These are phyloP conservation scores for Phaseolus coccineus DNA, from an alignment of 331 rosid species.

Conservation along the genomic window DNA sequence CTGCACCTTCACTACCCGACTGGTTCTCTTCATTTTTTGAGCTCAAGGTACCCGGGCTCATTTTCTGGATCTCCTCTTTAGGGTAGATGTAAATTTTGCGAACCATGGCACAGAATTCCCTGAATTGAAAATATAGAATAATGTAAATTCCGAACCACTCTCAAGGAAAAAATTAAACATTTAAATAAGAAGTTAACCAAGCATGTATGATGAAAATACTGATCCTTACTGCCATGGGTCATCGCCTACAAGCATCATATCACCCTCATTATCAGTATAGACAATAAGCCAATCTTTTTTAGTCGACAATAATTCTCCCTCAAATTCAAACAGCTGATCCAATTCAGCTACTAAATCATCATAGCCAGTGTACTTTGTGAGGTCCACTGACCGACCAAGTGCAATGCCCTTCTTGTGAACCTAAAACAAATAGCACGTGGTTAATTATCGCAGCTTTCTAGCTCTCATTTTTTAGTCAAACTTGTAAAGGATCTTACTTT, in stretches of 20 bases:
- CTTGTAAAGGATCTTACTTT: constrained; percentile 56
- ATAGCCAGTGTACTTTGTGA: constrained; percentile 75
- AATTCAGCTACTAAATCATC: constrained; percentile 73
- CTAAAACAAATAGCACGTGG: constrained; percentile 54
- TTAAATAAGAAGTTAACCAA: not conserved
- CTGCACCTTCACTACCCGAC: constrained; percentile 52
- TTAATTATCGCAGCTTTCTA: not conserved
- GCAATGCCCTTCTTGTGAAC: constrained; percentile 97
- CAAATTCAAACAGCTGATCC: constrained; percentile 80
- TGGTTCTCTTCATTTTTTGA: constrained; percentile 62
- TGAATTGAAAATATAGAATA: constrained; percentile 37
- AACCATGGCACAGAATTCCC: constrained; percentile 91
- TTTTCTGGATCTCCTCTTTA: constrained; percentile 87
- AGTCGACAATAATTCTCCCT: constrained; percentile 70
- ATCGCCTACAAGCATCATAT: constrained; percentile 97
- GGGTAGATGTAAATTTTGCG: constrained; percentile 85
- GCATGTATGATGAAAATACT: constrained; percentile 12
- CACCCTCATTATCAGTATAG: constrained; percentile 85
- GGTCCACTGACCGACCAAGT: constrained; percentile 92
- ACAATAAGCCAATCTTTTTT: constrained; percentile 80
- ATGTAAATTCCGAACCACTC: constrained; percentile 1
- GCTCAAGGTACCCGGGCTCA: constrained; percentile 70
- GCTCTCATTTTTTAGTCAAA: not conserved
- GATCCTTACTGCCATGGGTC: constrained; percentile 94
- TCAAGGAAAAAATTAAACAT: constrained; percentile 8